Evolutionary conservation across 2,329 filamentous ascomycete genomes (phyloP), one percentile per base, ranked within the genome.

Genomic region (Thermoascus crustaceus): DNA sequence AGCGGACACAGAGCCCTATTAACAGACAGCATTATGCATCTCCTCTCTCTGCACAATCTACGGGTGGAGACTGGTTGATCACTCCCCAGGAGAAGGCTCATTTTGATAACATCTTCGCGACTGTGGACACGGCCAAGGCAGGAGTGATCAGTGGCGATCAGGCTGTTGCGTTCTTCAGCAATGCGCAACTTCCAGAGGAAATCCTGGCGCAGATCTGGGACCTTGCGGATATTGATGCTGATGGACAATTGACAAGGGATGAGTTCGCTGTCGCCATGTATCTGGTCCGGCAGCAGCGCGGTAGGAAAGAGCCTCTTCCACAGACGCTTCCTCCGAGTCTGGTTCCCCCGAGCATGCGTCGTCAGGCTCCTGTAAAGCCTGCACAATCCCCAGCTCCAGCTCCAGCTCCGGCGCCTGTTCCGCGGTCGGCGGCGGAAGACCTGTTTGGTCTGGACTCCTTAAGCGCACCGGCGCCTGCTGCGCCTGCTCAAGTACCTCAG

Each of bases 191-290:
- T 9, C 77, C 85, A 1, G 89, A 96, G 55, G 89, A 95, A 51
- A 78, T 77, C 7, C 69, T 98, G 35, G 91, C 91, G 19, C 85
- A 93, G 50, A 94, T 98, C 44, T 98, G 91, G 91, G 91, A 98
- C 58, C 75, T 98, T 19, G 82, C 91, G 9, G 91, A 98, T 61
- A 86, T 95, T 61, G 86, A 85, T 53, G 91, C 86, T 5, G 83
- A 88, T 48, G 91, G 91, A 7, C 80, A 82, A 38, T 68, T 98
- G 38, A 87, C 75, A 30, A 78, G 77, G 49, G 91, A 98, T 47
- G 88, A 94, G 50, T 98, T 98, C 55, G 87, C 91, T 0, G 87
- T 98, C 30, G 89, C 91, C 35, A 95, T 98, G 88, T 93, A 93
- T 56, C 71, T 98, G 33, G 95, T 98, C 50, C 78, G 88, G 42